Percentiles rank a stretch among this genome's conserved stretches.
These are phyloP conservation scores for Parafenestella ontariensis DNA, from an alignment of 2,329 filamentous ascomycete genomes.

Conservation along the genomic window DNA sequence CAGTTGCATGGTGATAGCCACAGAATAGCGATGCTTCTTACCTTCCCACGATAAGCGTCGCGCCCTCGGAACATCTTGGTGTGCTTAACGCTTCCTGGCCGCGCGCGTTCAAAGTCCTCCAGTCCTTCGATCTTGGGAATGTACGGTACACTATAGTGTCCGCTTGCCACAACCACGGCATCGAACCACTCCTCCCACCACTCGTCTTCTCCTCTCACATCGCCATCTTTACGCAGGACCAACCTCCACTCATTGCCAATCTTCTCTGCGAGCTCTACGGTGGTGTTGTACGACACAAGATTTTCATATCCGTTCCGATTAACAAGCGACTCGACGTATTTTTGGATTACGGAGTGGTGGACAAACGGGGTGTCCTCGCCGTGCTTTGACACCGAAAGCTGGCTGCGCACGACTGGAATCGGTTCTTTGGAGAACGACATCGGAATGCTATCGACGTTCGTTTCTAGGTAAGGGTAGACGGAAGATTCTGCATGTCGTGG, in stretches of 20 bases:
- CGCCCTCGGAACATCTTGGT: conserved; percentile 62
- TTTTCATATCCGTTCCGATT: conserved; percentile 62
- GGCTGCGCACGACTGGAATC: conserved; percentile 56
- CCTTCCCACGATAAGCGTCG: conserved; percentile 57
- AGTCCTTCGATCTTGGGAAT: conserved; percentile 60
- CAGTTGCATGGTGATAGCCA: not conserved
- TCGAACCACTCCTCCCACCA: conserved; percentile 72
- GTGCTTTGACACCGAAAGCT: conserved; percentile 55
- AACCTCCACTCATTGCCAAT: conserved; percentile 52
- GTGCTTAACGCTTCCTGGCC: conserved; percentile 61
- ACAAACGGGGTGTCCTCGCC: conserved; percentile 67
- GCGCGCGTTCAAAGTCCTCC: conserved; percentile 54
- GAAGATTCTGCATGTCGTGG: conserved; percentile 37
- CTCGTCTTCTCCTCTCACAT: conserved; percentile 53
- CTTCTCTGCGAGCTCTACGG: conserved; percentile 66
- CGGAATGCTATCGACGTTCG: conserved; percentile 65
- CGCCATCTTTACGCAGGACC: conserved; percentile 58
- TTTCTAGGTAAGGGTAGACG: conserved; percentile 69
- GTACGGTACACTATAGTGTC: conserved; percentile 67
- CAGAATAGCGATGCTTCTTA: conserved; percentile 18
- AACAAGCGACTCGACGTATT: conserved; percentile 63
- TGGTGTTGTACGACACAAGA: conserved; percentile 64
- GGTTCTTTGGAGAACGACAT: conserved; percentile 68
- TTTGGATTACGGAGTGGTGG: conserved; percentile 64
- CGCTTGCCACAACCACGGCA: conserved; percentile 66